Conservation (phyloP, 495 filamentous ascomycete species). For the Hypoxylon cercidicola region DNA sequence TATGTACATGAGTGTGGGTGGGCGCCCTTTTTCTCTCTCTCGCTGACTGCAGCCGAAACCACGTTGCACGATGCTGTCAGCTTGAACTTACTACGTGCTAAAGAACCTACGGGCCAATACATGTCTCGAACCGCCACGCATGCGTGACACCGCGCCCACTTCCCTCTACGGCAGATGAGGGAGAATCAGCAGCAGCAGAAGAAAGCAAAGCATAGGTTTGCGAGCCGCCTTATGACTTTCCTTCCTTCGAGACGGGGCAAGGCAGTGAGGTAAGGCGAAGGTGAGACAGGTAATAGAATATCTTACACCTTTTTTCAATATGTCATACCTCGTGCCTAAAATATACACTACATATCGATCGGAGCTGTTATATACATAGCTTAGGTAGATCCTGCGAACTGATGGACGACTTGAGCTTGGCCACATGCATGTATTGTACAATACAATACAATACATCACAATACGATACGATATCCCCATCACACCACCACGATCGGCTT, state of each 20-base stretch:
- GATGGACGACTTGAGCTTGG: too few species aligned
- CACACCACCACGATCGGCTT: constrained; percentile 15
- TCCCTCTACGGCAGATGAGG: constrained; percentile 1
- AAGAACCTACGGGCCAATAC: neutral
- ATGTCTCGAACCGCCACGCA: constrained; percentile 2
- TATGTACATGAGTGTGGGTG: constrained; percentile 38
- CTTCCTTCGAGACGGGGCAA: too few species aligned
- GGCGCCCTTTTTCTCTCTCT: too few species aligned
- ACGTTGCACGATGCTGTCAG: constrained; percentile 36
- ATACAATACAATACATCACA: neutral
- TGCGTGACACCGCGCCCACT: neutral
- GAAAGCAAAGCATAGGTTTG: neutral
- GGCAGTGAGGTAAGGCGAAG: too few species aligned
- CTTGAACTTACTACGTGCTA: neutral
- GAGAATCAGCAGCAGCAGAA: too few species aligned
- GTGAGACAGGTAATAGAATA: too few species aligned
- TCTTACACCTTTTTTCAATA: too few species aligned
- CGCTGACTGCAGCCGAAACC: constrained; percentile 21
- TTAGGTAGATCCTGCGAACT: too few species aligned
- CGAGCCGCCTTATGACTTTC: neutral
- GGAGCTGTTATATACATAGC: too few species aligned
- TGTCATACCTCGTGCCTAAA: too few species aligned
- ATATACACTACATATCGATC: too few species aligned
- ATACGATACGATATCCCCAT: neutral
- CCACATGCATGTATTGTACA: neutral